phyloP scores from a whole-genome alignment of 495 filamentous ascomycete genomes.

The Chlorociboria aeruginascens region DNA sequence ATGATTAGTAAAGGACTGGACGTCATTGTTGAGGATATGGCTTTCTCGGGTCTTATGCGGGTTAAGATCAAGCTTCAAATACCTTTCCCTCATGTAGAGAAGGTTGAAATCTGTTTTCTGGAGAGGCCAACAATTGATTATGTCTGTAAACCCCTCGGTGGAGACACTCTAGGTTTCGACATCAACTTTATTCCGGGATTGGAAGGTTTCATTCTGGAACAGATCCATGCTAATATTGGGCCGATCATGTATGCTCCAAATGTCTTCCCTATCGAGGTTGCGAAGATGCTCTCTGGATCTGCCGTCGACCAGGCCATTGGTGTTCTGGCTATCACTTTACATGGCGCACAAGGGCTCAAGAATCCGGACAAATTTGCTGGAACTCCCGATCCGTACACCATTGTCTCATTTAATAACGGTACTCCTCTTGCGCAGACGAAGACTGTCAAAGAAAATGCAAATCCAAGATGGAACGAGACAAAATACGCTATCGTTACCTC shows the following conservation, averaged over 20 bases:
- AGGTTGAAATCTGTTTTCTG: constrained; percentile 82
- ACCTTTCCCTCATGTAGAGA: constrained; percentile 88
- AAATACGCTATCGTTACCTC: constrained; percentile 89
- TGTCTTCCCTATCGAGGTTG: constrained; percentile 95
- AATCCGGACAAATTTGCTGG: constrained; percentile 90
- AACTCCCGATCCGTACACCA: constrained; percentile 83
- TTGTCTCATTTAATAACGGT: constrained; percentile 76
- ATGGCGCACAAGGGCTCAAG: constrained; percentile 83
- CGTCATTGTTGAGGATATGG: constrained; percentile 96
- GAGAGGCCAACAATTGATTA: constrained; percentile 77
- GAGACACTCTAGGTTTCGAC: constrained; percentile 90
- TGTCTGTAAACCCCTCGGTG: constrained; percentile 92
- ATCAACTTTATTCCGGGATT: constrained; percentile 97
- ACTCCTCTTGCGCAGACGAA: constrained; percentile 78
- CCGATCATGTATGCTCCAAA: constrained; percentile 98
- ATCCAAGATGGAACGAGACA: constrained; percentile 92
- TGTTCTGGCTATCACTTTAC: constrained; percentile 80
- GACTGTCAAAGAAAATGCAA: constrained; percentile 68
- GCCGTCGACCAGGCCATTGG: constrained; percentile 93
- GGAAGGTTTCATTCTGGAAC: constrained; percentile 85
- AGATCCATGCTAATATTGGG: constrained; percentile 80
- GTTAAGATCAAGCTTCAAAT: constrained; percentile 96
- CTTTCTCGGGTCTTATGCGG: constrained; percentile 86
- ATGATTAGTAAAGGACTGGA: constrained; percentile 93
- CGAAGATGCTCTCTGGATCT: constrained; percentile 95